These are phyloP conservation scores for Kodamaea hsintzibuensis DNA, from an alignment of 805 yeast species.

Conservation along the genomic window DNA sequence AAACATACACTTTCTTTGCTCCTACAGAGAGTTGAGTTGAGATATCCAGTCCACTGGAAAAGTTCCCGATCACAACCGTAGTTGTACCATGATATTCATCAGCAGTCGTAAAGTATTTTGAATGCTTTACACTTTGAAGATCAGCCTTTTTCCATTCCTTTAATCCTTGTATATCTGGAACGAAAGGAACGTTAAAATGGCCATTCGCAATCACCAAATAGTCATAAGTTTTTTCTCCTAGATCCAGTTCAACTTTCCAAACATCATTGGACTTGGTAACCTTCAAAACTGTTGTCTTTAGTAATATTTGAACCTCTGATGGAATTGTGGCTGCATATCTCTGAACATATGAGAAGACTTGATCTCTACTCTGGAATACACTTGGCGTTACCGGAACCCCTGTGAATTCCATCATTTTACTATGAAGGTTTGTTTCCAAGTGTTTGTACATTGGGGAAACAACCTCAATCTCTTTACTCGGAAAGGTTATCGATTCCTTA, in stretches of 20 bases:
- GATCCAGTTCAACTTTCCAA: slow-evolving; percentile 5
- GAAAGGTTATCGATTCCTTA: background rate
- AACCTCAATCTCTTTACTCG: slow-evolving; percentile 10
- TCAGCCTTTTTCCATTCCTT: slow-evolving; percentile 19
- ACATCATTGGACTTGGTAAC: slow-evolving; percentile 14
- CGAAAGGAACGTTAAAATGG: slow-evolving; percentile 23
- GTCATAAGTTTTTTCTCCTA: slow-evolving; percentile 15
- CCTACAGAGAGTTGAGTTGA: slow-evolving; percentile 13
- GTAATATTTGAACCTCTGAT: slow-evolving; percentile 8
- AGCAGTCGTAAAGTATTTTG: slow-evolving; percentile 21
- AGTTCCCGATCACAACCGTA: slow-evolving; percentile 30
- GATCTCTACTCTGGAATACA: slow-evolving; percentile 18
- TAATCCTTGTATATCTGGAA: slow-evolving; percentile 23
- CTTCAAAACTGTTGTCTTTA: slow-evolving; percentile 14
- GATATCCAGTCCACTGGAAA: slow-evolving; percentile 23
- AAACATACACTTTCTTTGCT: slow-evolving; percentile 17
- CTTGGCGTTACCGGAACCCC: slow-evolving; percentile 27
- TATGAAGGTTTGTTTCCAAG: slow-evolving; percentile 43
- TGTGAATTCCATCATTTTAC: slow-evolving; percentile 46
- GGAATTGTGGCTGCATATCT: slow-evolving; percentile 18
- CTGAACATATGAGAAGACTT: slow-evolving; percentile 20
- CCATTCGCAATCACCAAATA: slow-evolving; percentile 28
- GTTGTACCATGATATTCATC: slow-evolving; percentile 12
- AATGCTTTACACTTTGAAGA: slow-evolving; percentile 20
- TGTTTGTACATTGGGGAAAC: slow-evolving; percentile 26